These are phyloP conservation scores for Serpula lacrymans DNA, from an alignment of 768 basidiomycete species.

Conservation along the genomic window DNA sequence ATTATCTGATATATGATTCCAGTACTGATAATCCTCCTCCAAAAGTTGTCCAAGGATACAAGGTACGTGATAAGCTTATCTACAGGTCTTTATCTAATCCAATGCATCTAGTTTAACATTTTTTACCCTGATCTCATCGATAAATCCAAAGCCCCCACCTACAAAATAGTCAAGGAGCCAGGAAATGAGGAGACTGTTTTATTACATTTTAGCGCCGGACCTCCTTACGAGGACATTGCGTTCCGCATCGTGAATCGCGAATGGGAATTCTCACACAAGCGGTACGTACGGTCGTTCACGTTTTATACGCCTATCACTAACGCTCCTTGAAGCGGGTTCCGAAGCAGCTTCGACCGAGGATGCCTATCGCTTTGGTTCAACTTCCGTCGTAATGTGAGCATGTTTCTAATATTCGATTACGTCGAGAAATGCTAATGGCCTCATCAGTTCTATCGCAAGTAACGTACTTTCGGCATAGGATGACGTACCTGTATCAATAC, in stretches of 20 bases:
- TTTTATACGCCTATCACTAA: conserved; percentile 14
- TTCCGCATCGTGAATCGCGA: conserved; percentile 97
- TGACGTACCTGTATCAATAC: conserved; percentile 15
- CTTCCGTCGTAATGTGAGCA: conserved; percentile 88
- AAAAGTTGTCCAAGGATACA: conserved; percentile 99
- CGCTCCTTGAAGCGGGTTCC: conserved; percentile 68
- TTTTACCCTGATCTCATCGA: conserved; percentile 99
- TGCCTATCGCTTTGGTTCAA: conserved; percentile 96
- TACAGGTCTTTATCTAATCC: conserved; percentile 9
- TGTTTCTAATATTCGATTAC: conserved; percentile 5
- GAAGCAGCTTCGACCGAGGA: conserved; percentile 95
- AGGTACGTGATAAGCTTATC: conserved; percentile 41
- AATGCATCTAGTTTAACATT: conserved; percentile 72
- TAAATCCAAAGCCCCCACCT: conserved; percentile 94
- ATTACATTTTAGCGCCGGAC: conserved; percentile 92
- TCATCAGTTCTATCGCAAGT: conserved; percentile 79
- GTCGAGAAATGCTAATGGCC: conserved; percentile 15
- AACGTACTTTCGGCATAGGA: conserved; percentile 17
- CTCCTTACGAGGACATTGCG: conserved; percentile 98
- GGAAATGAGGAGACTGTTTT: conserved; percentile 95
- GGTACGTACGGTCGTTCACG: conserved; percentile 41
- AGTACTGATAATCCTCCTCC: conserved; percentile 99
- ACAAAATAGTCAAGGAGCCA: conserved; percentile 90
- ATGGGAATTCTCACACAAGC: conserved; percentile 98
- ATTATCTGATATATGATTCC: conserved; percentile 14